Evolutionary conservation across 2,329 filamentous ascomycete species (phyloP), one percentile per base, ranked within the genome.

Genomic region (Mollisiaceae sp.): DNA sequence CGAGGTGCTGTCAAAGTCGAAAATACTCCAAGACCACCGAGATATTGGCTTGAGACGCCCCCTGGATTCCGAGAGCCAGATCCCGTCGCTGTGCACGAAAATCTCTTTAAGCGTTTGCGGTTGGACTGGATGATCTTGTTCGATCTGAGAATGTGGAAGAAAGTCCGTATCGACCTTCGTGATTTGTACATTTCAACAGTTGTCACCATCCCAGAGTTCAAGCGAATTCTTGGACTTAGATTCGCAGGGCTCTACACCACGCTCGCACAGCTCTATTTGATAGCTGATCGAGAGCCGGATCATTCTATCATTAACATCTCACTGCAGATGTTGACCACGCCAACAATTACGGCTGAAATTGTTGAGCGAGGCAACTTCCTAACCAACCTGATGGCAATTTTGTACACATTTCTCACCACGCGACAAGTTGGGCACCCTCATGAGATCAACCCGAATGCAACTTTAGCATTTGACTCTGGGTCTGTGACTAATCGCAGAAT

Each of bases 251-350:
- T 99, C 2, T 99, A 99, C 79, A 98, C 95, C 1, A 92, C 91
- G 2, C 81, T 99, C 57, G 94, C 95, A 5, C 94, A 99, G 76
- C 82, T 99, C 3, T 99, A 98, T 77, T 86, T 99, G 36, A 95
- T 99, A 70, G 94, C 94, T 15, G 95, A 99, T 75, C 86, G 95
- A 69, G 95, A 99, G 77, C 95, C 95, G 2, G 95, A 99, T 75
- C 94, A 98, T 78, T 98, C 94, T 12, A 98, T 99, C 75, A 97
- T 99, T 82, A 97, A 97, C 75, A 86, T 99, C 43, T 98, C 94
- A 4, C 82, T 98, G 36, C 95, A 99, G 76, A 96, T 99, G 87
- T 82, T 99, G 68, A 99, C 95, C 0, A 97, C 95, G 0, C 94
- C 95, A 1, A 97, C 94, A 0, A 98, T 99, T 70, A 98, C 94